A percentile compares a stretch with the other conserved stretches of the same genome.
phyloP scores from a whole-genome alignment of 2,329 filamentous ascomycete species.

The Alternaria angustiovoidea region DNA sequence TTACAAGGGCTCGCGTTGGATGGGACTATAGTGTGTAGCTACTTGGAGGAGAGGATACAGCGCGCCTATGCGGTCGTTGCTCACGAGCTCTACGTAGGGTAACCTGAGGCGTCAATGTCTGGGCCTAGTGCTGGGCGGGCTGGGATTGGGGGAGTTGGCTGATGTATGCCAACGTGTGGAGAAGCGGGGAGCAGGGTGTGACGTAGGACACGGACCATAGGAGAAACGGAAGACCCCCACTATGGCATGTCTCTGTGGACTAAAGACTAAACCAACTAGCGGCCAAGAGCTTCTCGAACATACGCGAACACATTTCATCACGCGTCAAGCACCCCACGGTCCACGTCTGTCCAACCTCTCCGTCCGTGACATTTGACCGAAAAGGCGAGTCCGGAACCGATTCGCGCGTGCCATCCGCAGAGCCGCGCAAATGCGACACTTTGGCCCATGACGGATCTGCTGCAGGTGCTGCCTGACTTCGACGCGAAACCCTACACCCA shows the following conservation, averaged over 20 bases:
- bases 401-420: slow-evolving; percentile 41
- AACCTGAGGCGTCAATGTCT: slow-evolving; percentile 13
- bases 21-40: not conserved
- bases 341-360: not conserved
- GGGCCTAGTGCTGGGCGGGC: slow-evolving; percentile 6
- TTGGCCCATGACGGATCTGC: slow-evolving; percentile 79
- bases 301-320: slow-evolving; percentile 6
- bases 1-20: slow-evolving; percentile 3
- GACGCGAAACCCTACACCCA: slow-evolving; percentile 73
- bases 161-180: slow-evolving; percentile 29
- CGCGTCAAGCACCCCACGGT: slow-evolving; percentile 6
- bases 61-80: slow-evolving; percentile 28
- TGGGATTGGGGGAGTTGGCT: slow-evolving; percentile 19
- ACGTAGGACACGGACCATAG: slow-evolving; percentile 24
- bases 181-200: slow-evolving; percentile 27
- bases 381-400: slow-evolving; percentile 7
- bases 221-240: slow-evolving; percentile 28
- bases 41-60: not conserved
- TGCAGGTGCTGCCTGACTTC: slow-evolving; percentile 82
- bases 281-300: not conserved
- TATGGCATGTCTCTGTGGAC: not conserved
- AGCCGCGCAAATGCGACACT: slow-evolving; percentile 44
- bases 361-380: slow-evolving; percentile 8
- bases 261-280: not conserved
- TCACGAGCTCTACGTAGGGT: slow-evolving; percentile 14